phyloP scores from a whole-genome alignment of 495 filamentous ascomycete genomes.

The Astrocystis sublimbata region DNA sequence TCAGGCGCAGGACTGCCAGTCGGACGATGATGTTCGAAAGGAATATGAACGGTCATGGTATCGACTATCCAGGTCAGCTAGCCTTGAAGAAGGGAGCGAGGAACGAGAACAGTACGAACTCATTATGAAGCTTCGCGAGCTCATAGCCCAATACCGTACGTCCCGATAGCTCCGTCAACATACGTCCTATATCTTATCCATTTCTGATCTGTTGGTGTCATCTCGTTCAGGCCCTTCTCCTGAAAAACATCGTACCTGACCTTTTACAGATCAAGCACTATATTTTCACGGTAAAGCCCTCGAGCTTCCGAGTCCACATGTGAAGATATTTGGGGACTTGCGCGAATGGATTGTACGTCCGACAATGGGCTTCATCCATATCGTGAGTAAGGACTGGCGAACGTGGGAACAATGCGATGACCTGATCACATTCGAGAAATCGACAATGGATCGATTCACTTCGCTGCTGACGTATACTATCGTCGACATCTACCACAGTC shows the following conservation, averaged over 20 bases:
- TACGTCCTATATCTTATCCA: background rate
- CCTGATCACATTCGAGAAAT: conserved; percentile 7
- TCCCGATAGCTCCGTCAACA: background rate
- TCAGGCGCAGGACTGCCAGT: background rate
- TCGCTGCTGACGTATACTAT: conserved; percentile 10
- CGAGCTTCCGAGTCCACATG: background rate
- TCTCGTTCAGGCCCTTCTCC: background rate
- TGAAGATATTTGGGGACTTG: background rate
- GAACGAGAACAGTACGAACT: conserved; percentile 1
- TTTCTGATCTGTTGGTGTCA: background rate
- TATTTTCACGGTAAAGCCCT: background rate
- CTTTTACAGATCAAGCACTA: conserved; percentile 1
- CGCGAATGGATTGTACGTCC: conserved; percentile 7
- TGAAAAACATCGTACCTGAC: background rate
- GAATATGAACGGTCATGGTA: background rate
- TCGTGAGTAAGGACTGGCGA: background rate
- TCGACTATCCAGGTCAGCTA: background rate
- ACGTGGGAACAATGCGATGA: background rate
- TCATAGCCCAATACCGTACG: conserved; percentile 7
- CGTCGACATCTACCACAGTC: conserved; percentile 3
- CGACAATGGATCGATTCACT: conserved; percentile 3
- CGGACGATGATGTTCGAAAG: background rate
- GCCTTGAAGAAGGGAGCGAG: background rate
- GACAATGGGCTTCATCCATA: background rate
- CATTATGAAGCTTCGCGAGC: conserved; percentile 7